A percentile compares a stretch with the other conserved stretches of the same genome.
These are phyloP conservation scores for Ophiostoma australiae DNA, from an alignment of 2,329 filamentous ascomycete species.

Conservation along the genomic window DNA sequence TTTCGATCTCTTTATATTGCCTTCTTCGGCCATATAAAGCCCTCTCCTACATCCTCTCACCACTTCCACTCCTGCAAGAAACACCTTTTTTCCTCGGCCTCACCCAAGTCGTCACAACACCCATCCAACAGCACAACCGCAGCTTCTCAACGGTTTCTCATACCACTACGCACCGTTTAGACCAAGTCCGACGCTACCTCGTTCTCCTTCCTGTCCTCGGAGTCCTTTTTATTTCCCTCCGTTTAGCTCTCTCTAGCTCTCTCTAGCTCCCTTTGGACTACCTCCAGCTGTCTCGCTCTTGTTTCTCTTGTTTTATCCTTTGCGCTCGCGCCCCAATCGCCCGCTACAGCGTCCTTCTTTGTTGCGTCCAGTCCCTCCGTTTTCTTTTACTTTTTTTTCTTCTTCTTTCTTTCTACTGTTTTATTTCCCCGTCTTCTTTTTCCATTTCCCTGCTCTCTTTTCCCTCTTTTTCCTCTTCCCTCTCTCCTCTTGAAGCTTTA, in stretches of 20 bases:
- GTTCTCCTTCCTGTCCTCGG: neutral
- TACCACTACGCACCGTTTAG: neutral
- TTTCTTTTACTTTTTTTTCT: slow-evolving; percentile 5
- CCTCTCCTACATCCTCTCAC: slow-evolving; percentile 4
- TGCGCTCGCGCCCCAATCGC: slow-evolving; percentile 6
- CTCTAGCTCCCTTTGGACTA: neutral
- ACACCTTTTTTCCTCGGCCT: neutral
- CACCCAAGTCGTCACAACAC: neutral
- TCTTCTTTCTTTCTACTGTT: neutral
- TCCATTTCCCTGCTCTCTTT: slow-evolving; percentile 6
- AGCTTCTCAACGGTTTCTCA: slow-evolving; percentile 4
- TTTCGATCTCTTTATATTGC: too few relatives aligned
- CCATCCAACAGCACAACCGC: neutral
- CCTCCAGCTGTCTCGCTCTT: neutral
- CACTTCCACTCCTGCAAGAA: neutral
- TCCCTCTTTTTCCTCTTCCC: neutral
- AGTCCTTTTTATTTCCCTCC: neutral
- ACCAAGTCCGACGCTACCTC: slow-evolving; percentile 10
- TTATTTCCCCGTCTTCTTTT: slow-evolving; percentile 1
- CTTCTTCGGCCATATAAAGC: neutral
- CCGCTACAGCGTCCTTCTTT: neutral
- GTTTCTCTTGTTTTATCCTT: neutral
- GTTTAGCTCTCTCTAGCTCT: neutral
- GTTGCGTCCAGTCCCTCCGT: neutral
- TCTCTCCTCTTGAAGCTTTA: slow-evolving; percentile 13